Base-by-base conservation (phyloP, 2,329 filamentous ascomycete genomes). In the Neophaeococcomyces mojaviensis region DNA sequence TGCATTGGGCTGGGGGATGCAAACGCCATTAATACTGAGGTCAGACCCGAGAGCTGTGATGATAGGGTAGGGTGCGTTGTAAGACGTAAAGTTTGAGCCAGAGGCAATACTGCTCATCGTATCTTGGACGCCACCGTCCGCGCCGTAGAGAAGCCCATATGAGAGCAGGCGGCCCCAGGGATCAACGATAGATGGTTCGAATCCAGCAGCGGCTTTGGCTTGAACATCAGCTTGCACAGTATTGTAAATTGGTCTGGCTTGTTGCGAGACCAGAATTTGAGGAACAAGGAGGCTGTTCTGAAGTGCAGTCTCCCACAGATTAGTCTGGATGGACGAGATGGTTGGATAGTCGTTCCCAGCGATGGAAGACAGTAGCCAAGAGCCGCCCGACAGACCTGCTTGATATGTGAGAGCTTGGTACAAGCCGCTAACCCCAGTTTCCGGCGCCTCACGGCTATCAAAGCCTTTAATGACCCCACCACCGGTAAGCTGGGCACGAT, bases 401-500 rank as follows among this genome's bases (percentile, higher is more conserved):
- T 72, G 63, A 50, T 74, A 73, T 3, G 69, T 71, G 9, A 72
- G 39, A 4, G 60, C 64, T 55, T 74, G 70, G 44, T 64, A 71
- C 0, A 74, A 50, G 3, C 70, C 70, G 37, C 60, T 64, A 6
- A 64, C 64, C 35, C 58, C 61, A 4, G 60, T 52, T 35, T 63
- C 55, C 6, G 24, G 16, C 26, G 30, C 32, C 42, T 73, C 69
- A 43, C 70, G 61, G 5, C 26, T 53, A 58, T 74, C 71, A 15
- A 72, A 57, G 2, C 58, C 68, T 53, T 72, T 64, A 20, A 72
- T 53, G 1, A 71, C 64, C 32, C 68, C 68, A 18, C 57, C 62
- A 30, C 61, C 60, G 2, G 49, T 55, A 4, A 72, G 61, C 28
- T 70, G 54, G 30, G 68, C 60, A 39, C 69, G 61, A 38, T 65